A percentile compares a stretch with the other conserved stretches of the same genome.
phyloP scores from a whole-genome alignment of 2,329 filamentous ascomycete genomes.

The Aspergillus versicolor region DNA sequence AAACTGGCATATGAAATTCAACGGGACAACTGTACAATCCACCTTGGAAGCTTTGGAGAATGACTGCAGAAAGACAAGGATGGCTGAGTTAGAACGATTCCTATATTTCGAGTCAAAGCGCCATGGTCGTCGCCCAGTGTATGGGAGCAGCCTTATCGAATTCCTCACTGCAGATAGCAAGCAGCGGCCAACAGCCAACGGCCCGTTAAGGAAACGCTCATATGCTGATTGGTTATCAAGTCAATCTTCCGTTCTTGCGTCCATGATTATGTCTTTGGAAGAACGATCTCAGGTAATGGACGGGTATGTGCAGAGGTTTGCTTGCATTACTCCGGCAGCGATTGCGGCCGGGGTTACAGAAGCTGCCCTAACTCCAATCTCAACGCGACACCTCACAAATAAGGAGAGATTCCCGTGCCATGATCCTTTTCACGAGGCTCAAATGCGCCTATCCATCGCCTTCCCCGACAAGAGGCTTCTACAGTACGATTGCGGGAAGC shows the following conservation, averaged over 20 bases:
- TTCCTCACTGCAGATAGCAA: slow-evolving; percentile 66
- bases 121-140: slow-evolving; percentile 76
- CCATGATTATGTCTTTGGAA: slow-evolving; percentile 71
- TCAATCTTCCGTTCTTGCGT: slow-evolving; percentile 54
- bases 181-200: slow-evolving; percentile 58
- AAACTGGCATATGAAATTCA: slow-evolving; percentile 58
- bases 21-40: slow-evolving; percentile 67
- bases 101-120: slow-evolving; percentile 79
- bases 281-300: slow-evolving; percentile 72
- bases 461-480: slow-evolving; percentile 96
- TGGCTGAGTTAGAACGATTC: slow-evolving; percentile 76
- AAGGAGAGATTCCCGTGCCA: slow-evolving; percentile 54
- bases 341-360: slow-evolving; percentile 74
- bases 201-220: slow-evolving; percentile 60
- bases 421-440: slow-evolving; percentile 91
- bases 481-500: slow-evolving; percentile 96
- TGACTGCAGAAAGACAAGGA: slow-evolving; percentile 64
- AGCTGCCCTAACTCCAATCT: slow-evolving; percentile 64
- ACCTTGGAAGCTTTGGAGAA: slow-evolving; percentile 73
- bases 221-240: slow-evolving; percentile 74
- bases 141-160: slow-evolving; percentile 76
- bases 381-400: slow-evolving; percentile 48
- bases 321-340: slow-evolving; percentile 86
- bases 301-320: slow-evolving; percentile 78
- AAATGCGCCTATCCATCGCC: slow-evolving; percentile 89